A percentile compares a stretch with the other conserved stretches of the same genome.
These are phyloP conservation scores for Colletotrichum euphorbiae DNA, from an alignment of 2,329 filamentous ascomycete genomes.

Conservation along the genomic window DNA sequence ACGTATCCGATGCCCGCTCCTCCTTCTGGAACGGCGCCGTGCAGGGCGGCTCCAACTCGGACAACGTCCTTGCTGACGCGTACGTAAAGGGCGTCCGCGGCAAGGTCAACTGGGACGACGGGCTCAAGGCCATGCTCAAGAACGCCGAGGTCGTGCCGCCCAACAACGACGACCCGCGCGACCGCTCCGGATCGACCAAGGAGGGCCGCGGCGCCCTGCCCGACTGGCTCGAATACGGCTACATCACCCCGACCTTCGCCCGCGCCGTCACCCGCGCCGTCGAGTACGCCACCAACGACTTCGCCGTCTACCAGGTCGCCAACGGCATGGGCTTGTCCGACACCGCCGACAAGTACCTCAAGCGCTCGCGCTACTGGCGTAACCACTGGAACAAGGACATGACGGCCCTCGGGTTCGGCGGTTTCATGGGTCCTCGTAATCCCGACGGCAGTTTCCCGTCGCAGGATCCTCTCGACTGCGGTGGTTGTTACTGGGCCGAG, in stretches of 20 bases:
- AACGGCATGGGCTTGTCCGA: constrained; percentile 61
- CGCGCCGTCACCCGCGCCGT: constrained; percentile 74
- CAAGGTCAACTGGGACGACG: constrained; percentile 72
- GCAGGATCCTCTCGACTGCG: constrained; percentile 69
- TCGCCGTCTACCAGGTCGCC: constrained; percentile 74
- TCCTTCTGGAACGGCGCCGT: constrained; percentile 77
- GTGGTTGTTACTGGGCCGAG: constrained; percentile 75
- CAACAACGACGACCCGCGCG: constrained; percentile 68
- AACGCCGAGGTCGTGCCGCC: constrained; percentile 73
- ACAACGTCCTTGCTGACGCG: constrained; percentile 79
- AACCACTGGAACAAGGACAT: constrained; percentile 76
- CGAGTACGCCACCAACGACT: constrained; percentile 78
- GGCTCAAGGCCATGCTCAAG: constrained; percentile 72
- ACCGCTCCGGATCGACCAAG: constrained; percentile 70
- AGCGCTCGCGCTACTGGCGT: constrained; percentile 75
- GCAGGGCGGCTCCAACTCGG: constrained; percentile 77
- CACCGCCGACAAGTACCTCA: constrained; percentile 69
- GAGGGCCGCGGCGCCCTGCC: constrained; percentile 76
- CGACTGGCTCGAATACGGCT: constrained; percentile 74
- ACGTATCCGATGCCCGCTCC: constrained; percentile 73
- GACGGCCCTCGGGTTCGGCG: constrained; percentile 68
- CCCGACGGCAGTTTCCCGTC: constrained; percentile 59
- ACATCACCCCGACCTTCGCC: constrained; percentile 71
- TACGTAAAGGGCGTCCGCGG: constrained; percentile 76
- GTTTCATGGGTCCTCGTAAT: constrained; percentile 73